Evolutionary conservation across 495 filamentous ascomycete genomes (phyloP), one percentile per base, ranked within the genome.

Genomic region (Apodospora peruviana): DNA sequence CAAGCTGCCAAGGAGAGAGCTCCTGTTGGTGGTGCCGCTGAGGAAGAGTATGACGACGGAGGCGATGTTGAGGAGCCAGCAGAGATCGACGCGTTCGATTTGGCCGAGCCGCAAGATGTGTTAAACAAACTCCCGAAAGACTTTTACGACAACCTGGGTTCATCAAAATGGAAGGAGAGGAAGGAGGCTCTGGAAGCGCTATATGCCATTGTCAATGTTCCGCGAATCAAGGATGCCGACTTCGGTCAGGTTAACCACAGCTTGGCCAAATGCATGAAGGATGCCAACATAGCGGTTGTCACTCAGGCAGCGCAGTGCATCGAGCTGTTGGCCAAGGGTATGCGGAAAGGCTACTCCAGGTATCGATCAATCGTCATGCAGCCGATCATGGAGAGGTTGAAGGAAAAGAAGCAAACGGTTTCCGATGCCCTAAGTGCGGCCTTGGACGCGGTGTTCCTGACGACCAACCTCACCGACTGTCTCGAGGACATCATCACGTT

Each of bases 131-230:
- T 96, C 9, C 86, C 93, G 1, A 82, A 82, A 18, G 79, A 90
- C 60, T 87, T 96, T 47, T 73, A 79, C 40, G 93, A 97, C 22
- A 83, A 85, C 36, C 68, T 97, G 27, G 82, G 76, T 2, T 96
- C 90, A 29, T 80, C 90, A 11, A 99, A 97, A 59, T 99, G 94
- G 94, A 97, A 97, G 64, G 94, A 99, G 57, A 80, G 94, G 49
- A 97, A 97, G 69, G 94, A 99, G 41, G 86, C 89, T 0, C 70
- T 96, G 22, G 94, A 99, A 50, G 91, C 82, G 5, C 70, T 96
- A 2, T 84, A 85, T 58, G 74, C 74, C 11, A 74, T 80, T 8
- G 67, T 94, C 45, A 95, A 97, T 60, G 83, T 93, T 16, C 91
- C 93, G 19, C 80, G 85, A 45, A 95, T 99, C 62, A 91, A 95